Conservation (phyloP, 148 eudicot species). For the Cornus kousa region DNA sequence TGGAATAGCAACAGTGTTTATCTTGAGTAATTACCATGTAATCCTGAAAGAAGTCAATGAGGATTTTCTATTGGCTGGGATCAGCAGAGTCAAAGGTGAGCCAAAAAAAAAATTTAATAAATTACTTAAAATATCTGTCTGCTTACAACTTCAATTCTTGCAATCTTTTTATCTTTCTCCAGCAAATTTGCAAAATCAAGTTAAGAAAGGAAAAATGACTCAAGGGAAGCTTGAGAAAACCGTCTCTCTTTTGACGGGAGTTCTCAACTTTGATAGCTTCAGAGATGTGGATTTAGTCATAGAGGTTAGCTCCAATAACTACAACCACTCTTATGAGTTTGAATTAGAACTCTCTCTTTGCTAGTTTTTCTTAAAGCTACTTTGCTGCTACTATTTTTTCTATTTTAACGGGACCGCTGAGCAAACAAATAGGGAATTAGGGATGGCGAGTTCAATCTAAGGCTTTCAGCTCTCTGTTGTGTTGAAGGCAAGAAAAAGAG, state of each 20-base stretch:
- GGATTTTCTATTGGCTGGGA: constrained; percentile 57
- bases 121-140: background rate
- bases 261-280: constrained; percentile 63
- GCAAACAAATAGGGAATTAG: background rate
- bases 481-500: background rate
- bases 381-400: background rate
- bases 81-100: constrained; percentile 75
- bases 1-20: constrained; percentile 76
- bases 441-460: background rate
- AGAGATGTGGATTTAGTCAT: constrained; percentile 83
- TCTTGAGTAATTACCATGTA: constrained; percentile 61
- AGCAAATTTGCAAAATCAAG: constrained; percentile 75
- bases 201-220: constrained; percentile 76
- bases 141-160: background rate
- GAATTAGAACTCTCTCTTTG: background rate
- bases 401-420: background rate
- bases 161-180: constrained; percentile 5
- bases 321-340: background rate
- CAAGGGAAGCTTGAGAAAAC: constrained; percentile 63
- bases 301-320: constrained; percentile 38
- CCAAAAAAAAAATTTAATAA: background rate
- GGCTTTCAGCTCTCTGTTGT: no score
- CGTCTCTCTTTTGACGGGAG: constrained; percentile 61
- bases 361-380: background rate
- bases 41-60: constrained; percentile 81